Evolutionary conservation across 169 alveolate genomes (phyloP), one percentile per base, ranked within the genome.

Genomic region (Plasmodium sp.): DNA sequence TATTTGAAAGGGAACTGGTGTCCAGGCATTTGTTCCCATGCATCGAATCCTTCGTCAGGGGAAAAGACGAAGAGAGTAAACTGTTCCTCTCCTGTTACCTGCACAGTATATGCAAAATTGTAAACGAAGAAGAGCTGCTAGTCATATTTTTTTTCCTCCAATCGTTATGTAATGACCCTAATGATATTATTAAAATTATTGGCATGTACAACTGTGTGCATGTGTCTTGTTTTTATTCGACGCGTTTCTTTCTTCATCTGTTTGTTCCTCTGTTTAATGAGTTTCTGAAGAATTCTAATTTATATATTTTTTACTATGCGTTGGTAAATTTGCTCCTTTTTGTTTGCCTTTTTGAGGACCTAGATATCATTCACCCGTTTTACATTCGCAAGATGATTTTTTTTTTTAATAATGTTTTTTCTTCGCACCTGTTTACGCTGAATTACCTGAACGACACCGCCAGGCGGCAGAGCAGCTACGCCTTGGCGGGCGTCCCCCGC

Each of bases 341-440:
- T 80, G 48, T 90, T 22, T 90, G 83, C 33, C 82, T 79, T 41
- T 80, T 90, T 62, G 94, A 90, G 43, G 94, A 90, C 51, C 31
- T 90, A 36, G 39, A 90, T 74, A n/a, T 90, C 62, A 90, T 90
- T 39, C 94, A 90, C 18, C 94, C 94, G 2, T 90, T 58, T 74
- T 90, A 90, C 39, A 80, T 90, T 41, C 94, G n/a, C 3, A 90
- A 90, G 67, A 18, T 90, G n/a, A 90, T 90, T n/a, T 90, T 90
- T 45, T 90, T 90, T 90, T 90, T 90, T 41, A 90, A 90, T 39
- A 90, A 79, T 34, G 16, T 90, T 54, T 90, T 90, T 80, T 90
- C 94, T 58, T 90, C 91, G 4, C 94, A 90, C 56, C 18, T 71
- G 10, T 90, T 90, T 90, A 90, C 94, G 34, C 22, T 90, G 41